Evolutionary conservation across 2,329 filamentous ascomycete genomes (phyloP).

Genomic region (Dryadomyces quercivorus): DNA sequence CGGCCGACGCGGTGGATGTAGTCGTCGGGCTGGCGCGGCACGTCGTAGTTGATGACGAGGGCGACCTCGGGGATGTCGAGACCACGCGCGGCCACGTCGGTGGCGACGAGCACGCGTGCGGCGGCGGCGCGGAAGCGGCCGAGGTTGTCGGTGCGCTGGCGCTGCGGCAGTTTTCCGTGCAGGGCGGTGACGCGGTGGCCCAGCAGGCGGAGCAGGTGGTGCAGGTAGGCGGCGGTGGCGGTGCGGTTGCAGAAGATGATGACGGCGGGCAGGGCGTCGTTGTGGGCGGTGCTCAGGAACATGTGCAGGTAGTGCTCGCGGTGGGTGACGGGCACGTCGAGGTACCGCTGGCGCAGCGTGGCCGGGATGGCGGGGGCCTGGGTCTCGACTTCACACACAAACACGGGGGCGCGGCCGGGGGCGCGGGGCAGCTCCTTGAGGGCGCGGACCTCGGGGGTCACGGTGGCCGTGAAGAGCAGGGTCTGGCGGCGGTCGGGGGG

Average conservation of each 20-base stretch:
- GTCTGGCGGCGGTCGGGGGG: conserved; percentile 74
- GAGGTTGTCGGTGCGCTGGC: conserved; percentile 75
- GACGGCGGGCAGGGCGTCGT: conserved; percentile 66
- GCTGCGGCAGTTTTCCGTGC: conserved; percentile 77
- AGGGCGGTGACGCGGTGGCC: conserved; percentile 84
- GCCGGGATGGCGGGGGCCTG: conserved; percentile 64
- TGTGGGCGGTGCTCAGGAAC: conserved; percentile 67
- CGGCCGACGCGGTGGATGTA: conserved; percentile 95
- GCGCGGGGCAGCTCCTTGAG: conserved; percentile 65
- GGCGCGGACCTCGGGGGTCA: conserved; percentile 83
- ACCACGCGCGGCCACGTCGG: conserved; percentile 87
- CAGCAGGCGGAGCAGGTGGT: conserved; percentile 75
- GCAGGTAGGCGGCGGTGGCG: conserved; percentile 74
- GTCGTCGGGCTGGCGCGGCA: conserved; percentile 91
- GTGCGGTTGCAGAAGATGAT: conserved; percentile 96
- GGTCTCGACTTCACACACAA: conserved; percentile 80
- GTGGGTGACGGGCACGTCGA: conserved; percentile 82
- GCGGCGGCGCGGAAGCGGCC: conserved; percentile 83
- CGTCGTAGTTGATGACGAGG: conserved; percentile 88
- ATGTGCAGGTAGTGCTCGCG: conserved; percentile 91
- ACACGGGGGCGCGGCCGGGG: conserved; percentile 62
- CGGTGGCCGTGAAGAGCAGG: conserved; percentile 87
- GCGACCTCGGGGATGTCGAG: conserved; percentile 89
- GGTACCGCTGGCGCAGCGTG: conserved; percentile 71
- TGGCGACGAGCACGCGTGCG: conserved; percentile 82